A percentile compares a stretch with the other conserved stretches of the same genome.
Conservation (phyloP, 1,139 yeast genomes). For the Yamadazyma triangularis region DNA sequence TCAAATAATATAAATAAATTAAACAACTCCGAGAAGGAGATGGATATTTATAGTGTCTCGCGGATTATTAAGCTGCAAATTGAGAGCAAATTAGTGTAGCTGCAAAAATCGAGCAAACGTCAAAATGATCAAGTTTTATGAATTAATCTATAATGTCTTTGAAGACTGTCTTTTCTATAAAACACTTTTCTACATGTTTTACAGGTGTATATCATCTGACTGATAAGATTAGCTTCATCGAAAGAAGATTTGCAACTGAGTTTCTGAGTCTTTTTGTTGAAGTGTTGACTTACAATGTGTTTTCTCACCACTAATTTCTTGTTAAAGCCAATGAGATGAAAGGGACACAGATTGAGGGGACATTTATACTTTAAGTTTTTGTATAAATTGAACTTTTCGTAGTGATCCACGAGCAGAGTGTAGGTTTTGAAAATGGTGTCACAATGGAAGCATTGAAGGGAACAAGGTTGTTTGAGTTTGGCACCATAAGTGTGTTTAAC, state of each 20-base stretch:
- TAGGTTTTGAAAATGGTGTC: constrained; percentile 2
- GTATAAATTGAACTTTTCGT: constrained; percentile 8
- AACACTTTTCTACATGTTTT: constrained; percentile 45
- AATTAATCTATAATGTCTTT: constrained; percentile 48
- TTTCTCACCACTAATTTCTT: constrained; percentile 54
- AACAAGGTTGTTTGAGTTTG: no score
- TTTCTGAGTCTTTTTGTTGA: constrained; percentile 2
- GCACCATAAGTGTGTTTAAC: no score
- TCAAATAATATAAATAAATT: no score
- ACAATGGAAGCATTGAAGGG: constrained; percentile 11
- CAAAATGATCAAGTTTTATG: constrained; percentile 31
- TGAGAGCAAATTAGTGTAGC: no score
- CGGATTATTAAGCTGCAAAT: no score
- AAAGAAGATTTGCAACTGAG: constrained; percentile 4
- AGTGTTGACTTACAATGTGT: constrained; percentile 54
- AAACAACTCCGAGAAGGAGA: no score
- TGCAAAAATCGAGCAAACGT: not conserved
- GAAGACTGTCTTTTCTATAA: constrained; percentile 51
- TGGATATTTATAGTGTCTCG: no score
- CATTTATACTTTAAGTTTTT: constrained; percentile 25
- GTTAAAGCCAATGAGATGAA: constrained; percentile 55
- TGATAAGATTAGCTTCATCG: constrained; percentile 6
- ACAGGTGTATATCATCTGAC: constrained; percentile 9
- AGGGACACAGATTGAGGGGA: constrained; percentile 53
- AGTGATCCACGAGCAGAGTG: constrained; percentile 7